Percentiles rank a stretch among this genome's conserved stretches.
Conservation (phyloP, 768 basidiomycete species). For the Amanita exitialis region DNA sequence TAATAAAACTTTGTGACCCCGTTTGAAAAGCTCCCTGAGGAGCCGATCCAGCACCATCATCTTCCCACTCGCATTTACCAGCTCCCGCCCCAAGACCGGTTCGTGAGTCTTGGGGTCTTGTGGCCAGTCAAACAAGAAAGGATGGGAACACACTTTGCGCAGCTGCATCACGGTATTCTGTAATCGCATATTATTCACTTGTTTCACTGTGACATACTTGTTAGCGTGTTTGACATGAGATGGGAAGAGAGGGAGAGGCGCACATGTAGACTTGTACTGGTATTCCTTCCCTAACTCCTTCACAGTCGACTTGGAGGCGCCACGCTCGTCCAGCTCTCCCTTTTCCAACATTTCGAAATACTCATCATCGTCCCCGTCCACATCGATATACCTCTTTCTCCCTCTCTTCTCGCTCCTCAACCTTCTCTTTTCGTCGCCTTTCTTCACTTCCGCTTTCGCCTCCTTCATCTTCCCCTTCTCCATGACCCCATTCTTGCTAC, state of each 20-base stretch:
- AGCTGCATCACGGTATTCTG: slow-evolving; percentile 97
- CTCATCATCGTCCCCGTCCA: slow-evolving; percentile 54
- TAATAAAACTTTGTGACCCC: slow-evolving; percentile 76
- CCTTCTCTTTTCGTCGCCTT: slow-evolving; percentile 17
- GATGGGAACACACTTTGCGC: slow-evolving; percentile 93
- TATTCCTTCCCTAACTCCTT: slow-evolving; percentile 21
- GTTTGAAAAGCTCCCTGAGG: slow-evolving; percentile 68
- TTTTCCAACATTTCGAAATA: slow-evolving; percentile 55
- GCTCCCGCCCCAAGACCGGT: slow-evolving; percentile 62
- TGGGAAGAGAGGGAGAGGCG: slow-evolving; percentile 7
- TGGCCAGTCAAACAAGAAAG: slow-evolving; percentile 85
- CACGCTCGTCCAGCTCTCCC: slow-evolving; percentile 30
- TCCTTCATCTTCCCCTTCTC: slow-evolving; percentile 4
- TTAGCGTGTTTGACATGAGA: not conserved
- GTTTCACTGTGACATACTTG: slow-evolving; percentile 42
- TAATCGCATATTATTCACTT: slow-evolving; percentile 86
- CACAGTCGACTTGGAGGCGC: slow-evolving; percentile 9
- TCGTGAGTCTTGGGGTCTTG: slow-evolving; percentile 49
- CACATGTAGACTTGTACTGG: slow-evolving; percentile 50
- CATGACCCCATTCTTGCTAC: slow-evolving; percentile 8
- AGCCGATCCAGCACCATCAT: slow-evolving; percentile 94
- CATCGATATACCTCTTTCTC: slow-evolving; percentile 34
- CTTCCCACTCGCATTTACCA: slow-evolving; percentile 86
- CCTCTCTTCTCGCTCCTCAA: slow-evolving; percentile 20
- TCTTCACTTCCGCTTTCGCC: slow-evolving; percentile 9